Evolutionary conservation across 805 yeast species (phyloP).

Genomic region (Metschnikowia reukaufii): DNA sequence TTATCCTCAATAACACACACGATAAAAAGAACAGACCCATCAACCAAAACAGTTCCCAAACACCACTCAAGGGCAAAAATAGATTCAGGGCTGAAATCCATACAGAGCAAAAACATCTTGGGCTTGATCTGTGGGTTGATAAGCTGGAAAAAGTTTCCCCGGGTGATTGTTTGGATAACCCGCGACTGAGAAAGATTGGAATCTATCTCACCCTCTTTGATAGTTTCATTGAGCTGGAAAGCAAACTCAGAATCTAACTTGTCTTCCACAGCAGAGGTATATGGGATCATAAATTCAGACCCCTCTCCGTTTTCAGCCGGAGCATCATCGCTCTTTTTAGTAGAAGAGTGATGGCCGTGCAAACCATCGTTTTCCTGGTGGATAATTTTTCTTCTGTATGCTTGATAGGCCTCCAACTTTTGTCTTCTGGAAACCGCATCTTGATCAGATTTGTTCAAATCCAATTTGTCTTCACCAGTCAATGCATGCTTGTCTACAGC

Average conservation of each 20-base stretch:
- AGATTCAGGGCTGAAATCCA: constrained; percentile 83
- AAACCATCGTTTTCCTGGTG: constrained; percentile 51
- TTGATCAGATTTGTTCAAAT: constrained; percentile 45
- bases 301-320: constrained; percentile 13
- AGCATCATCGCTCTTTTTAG: constrained; percentile 3
- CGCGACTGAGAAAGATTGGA: constrained; percentile 53
- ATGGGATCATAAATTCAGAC: constrained; percentile 49
- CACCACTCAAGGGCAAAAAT: constrained; percentile 85
- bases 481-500: constrained; percentile 40
- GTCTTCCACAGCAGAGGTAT: constrained; percentile 67
- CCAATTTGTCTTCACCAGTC: constrained; percentile 44
- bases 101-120: constrained; percentile 70
- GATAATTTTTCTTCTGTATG: constrained; percentile 58
- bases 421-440: constrained; percentile 49
- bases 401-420: constrained; percentile 56
- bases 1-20: constrained; percentile 53
- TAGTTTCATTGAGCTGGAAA: constrained; percentile 49
- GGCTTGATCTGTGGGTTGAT: constrained; percentile 45
- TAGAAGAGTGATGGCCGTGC: constrained; percentile 12
- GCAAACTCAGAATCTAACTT: constrained; percentile 62
- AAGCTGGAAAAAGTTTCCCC: constrained; percentile 63
- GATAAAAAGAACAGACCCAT: constrained; percentile 78
- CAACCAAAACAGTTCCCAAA: constrained; percentile 78
- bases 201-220: constrained; percentile 55
- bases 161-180: constrained; percentile 66